Base-by-base conservation (phyloP, 352 stramenopile genomes). In the Plasmopara viticola region DNA sequence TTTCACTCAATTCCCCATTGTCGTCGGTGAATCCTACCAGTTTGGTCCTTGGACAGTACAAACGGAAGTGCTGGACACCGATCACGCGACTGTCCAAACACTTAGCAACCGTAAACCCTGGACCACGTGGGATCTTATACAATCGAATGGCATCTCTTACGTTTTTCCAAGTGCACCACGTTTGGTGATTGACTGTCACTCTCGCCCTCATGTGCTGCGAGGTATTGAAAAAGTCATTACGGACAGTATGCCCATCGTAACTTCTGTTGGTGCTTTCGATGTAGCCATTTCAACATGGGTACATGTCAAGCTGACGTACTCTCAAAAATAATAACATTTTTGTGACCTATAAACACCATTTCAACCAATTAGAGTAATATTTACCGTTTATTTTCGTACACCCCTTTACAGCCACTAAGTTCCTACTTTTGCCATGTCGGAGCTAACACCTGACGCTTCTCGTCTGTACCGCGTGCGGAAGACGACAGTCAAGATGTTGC, bases 401-500 rank as follows among this genome's bases (percentile, higher is more conserved):
- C 37, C 1, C 43, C 34, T 56, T 52, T 33, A 58, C 51, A 51
- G 43, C 41, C n/a, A 35, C 43, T 46, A 51, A 41, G 2, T 41
- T 41, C n/a, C 37, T 8, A 1, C 15, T 44, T 17, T 56, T 5
- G 47, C 45, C 51, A 91, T 90, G 81, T 86, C 78, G 48, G 75
- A 80, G 56, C 68, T 93, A 30, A 89, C 78, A 1, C 78, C 83
- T 35, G 85, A 95, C 44, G 82, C 83, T 18, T 95, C 80, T 56
- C 81, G 81, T 41, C 72, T 98, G 37, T 97, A 94, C 72, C 91
- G 94, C 62, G 90, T 98, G 44, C 88, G 94, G 42, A 97, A 98
- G 74, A 98, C 94, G 17, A 90, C 92, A 15, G 81, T 97, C 64
- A 98, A 98, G 72, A 97, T 97, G 88, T 77, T 97, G 39, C 82